Percentiles rank a stretch among this genome's conserved stretches.
Conservation (phyloP, 768 basidiomycete genomes). For the Suillus plorans region DNA sequence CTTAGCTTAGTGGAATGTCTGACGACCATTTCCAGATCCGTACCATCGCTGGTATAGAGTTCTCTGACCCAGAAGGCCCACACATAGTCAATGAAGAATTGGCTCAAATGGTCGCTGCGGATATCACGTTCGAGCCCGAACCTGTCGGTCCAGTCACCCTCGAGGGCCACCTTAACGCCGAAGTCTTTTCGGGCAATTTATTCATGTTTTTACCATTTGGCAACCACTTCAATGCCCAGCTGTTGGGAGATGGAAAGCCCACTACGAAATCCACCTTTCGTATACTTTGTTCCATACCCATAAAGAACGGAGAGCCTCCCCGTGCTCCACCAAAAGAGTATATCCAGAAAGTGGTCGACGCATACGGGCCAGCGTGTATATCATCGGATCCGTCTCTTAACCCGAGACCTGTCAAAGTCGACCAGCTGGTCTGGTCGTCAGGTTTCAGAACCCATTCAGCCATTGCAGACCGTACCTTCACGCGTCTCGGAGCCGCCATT, state of each 20-base stretch:
- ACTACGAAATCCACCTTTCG: slow-evolving; percentile 29
- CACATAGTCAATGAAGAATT: slow-evolving; percentile 20
- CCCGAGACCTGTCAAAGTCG: slow-evolving; percentile 31
- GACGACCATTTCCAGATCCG: not conserved
- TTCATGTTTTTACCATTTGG: slow-evolving; percentile 36
- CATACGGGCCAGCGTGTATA: not conserved
- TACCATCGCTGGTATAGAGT: slow-evolving; percentile 37
- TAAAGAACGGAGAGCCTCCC: slow-evolving; percentile 14
- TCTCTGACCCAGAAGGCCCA: slow-evolving; percentile 41
- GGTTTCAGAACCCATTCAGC: slow-evolving; percentile 42
- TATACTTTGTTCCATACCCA: slow-evolving; percentile 36
- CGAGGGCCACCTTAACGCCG: slow-evolving; percentile 16
- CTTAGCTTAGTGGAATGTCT: not conserved
- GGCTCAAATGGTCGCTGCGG: slow-evolving; percentile 45
- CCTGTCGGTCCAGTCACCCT: slow-evolving; percentile 9
- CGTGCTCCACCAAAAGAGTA: slow-evolving; percentile 8
- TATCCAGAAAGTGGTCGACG: slow-evolving; percentile 1
- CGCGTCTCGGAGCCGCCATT: slow-evolving; percentile 18
- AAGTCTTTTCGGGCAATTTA: slow-evolving; percentile 27
- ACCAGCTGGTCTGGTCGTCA: slow-evolving; percentile 38
- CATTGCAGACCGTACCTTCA: slow-evolving; percentile 37
- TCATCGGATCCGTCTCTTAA: slow-evolving; percentile 2
- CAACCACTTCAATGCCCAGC: not conserved
- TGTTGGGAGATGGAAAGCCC: not conserved
- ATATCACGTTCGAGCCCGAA: slow-evolving; percentile 39